These are phyloP conservation scores for Aegle marmelos DNA, from an alignment of 345 rosid species.

Conservation along the genomic window DNA sequence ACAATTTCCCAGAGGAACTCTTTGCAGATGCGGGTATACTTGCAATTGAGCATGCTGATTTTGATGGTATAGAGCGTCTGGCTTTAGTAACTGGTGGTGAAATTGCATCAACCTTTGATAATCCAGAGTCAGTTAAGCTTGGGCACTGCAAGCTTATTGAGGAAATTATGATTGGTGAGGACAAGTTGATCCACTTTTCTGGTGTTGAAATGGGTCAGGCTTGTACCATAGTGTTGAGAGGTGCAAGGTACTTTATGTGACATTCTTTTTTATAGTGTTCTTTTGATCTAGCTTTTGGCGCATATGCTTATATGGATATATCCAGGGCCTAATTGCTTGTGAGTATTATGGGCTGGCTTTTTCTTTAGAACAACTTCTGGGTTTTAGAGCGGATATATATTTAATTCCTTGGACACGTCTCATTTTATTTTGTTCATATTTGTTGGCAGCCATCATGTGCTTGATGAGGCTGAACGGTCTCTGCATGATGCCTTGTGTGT, in stretches of 20 bases:
- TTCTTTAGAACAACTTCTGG: not conserved
- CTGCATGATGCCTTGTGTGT: conserved; percentile 96
- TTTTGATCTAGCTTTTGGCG: not conserved
- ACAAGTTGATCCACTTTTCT: conserved; percentile 93
- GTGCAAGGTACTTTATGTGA: conserved; percentile 62
- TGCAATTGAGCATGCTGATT: conserved; percentile 99
- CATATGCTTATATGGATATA: not conserved
- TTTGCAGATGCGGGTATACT: conserved; percentile 97
- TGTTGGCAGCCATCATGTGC: conserved; percentile 80
- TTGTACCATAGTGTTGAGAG: conserved; percentile 90
- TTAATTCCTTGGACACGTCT: not conserved
- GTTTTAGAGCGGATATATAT: too few relatives aligned
- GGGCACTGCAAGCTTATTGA: conserved; percentile 95
- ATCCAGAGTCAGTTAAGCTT: conserved; percentile 96
- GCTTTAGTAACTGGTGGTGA: conserved; percentile 97
- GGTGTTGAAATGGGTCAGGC: conserved; percentile 98
- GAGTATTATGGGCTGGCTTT: not conserved
- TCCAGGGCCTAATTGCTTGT: not conserved
- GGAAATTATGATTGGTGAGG: conserved; percentile 99
- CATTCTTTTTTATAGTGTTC: not conserved
- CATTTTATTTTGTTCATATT: not conserved
- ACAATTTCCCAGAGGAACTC: conserved; percentile 97
- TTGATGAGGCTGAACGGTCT: conserved; percentile 98
- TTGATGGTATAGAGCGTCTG: conserved; percentile 95
- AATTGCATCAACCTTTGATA: conserved; percentile 95